Conservation (phyloP, 2,329 filamentous ascomycete genomes). For the Talaromyces sp. region DNA sequence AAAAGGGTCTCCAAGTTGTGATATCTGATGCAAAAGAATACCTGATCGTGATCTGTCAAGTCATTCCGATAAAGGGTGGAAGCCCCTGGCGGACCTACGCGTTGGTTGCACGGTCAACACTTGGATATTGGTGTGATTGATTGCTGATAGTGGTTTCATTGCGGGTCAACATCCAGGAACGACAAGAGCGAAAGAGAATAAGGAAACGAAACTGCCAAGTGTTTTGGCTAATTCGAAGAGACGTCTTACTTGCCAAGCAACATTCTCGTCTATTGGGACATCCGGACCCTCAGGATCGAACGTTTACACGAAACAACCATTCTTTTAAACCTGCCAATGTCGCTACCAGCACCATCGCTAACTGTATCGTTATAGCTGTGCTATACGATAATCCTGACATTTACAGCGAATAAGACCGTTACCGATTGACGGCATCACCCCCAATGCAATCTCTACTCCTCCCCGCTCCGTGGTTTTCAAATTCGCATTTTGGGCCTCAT, state of each 20-base stretch:
- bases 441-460: constrained; percentile 40
- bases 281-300: not conserved
- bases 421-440: constrained; percentile 8
- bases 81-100: constrained; percentile 9
- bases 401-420: not conserved
- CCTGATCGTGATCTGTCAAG: constrained; percentile 1
- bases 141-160: not conserved
- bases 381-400: constrained; percentile 4
- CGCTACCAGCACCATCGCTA: constrained; percentile 1
- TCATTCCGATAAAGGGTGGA: constrained; percentile 6
- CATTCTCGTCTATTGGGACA: not conserved
- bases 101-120: constrained; percentile 11
- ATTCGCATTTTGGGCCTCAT: constrained; percentile 31
- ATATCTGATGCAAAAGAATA: not conserved
- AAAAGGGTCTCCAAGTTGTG: not conserved
- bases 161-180: not conserved
- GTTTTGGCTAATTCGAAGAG: not conserved
- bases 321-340: not conserved
- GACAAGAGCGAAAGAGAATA: not conserved
- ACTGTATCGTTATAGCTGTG: constrained; percentile 8
- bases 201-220: not conserved
- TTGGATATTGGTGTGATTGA: constrained; percentile 5
- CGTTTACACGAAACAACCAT: not conserved
- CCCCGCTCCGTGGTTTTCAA: constrained; percentile 31
- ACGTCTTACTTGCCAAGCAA: not conserved